A percentile compares a stretch with the other conserved stretches of the same genome.
Conservation (phyloP, 345 rosid species). For the Cardiospermum halicacabum region DNA sequence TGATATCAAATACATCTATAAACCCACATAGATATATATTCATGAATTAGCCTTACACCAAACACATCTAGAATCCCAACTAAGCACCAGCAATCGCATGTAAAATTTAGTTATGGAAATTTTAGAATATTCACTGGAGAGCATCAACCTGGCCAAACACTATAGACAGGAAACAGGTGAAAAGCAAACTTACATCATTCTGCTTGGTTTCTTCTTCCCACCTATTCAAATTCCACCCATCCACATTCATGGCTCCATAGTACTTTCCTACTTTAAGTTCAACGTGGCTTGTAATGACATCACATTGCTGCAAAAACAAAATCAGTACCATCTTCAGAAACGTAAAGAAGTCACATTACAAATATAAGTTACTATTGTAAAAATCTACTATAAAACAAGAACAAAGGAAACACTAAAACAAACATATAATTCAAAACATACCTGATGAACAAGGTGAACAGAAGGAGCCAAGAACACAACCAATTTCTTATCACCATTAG, state of each 20-base stretch:
- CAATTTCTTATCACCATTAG: constrained; percentile 35
- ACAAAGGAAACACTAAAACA: background rate
- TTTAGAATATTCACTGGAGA: background rate
- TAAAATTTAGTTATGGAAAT: background rate
- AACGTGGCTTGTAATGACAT: constrained; percentile 38
- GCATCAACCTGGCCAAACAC: background rate
- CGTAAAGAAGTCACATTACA: constrained; percentile 7
- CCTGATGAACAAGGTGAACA: constrained; percentile 80
- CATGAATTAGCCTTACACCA: background rate
- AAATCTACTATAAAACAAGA: background rate
- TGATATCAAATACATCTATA: too few species aligned
- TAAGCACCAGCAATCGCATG: background rate
- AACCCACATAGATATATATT: background rate
- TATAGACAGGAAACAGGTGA: background rate
- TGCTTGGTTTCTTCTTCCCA: constrained; percentile 71
- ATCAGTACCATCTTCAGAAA: background rate
- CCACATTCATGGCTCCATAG: constrained; percentile 75
- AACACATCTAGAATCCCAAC: background rate
- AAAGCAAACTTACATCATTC: constrained; percentile 50
- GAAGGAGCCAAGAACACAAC: constrained; percentile 78
- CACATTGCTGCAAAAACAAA: constrained; percentile 60
- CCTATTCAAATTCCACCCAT: constrained; percentile 46
- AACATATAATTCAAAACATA: constrained; percentile 16
- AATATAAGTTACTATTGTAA: background rate
- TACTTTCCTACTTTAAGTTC: constrained; percentile 56